phyloP scores from a whole-genome alignment of 164 flowering plant genomes.

The Amborella trichopoda region DNA sequence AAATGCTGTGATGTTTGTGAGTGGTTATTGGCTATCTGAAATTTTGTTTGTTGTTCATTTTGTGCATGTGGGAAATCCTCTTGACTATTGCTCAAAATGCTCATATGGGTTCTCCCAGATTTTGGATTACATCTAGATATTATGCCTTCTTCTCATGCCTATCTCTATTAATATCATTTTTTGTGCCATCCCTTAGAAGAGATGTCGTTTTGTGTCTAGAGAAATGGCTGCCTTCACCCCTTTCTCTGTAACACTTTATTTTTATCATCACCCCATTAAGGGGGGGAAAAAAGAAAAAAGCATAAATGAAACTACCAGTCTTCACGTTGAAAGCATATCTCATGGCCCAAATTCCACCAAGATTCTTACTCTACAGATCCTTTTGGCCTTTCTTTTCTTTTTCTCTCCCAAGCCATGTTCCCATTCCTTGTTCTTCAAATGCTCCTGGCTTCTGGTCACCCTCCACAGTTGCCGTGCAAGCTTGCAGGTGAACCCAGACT shows the following conservation, averaged over 20 bases:
- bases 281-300: too few species aligned
- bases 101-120: constrained; percentile 4
- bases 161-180: not conserved
- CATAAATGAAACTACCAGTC: constrained; percentile 8
- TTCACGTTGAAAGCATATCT: constrained; percentile 12
- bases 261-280: constrained; percentile 10
- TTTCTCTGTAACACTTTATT: too few species aligned
- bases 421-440: constrained; percentile 16
- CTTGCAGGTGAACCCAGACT: constrained; percentile 20
- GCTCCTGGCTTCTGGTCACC: constrained; percentile 23
- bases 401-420: constrained; percentile 11
- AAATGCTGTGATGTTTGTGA: too few species aligned
- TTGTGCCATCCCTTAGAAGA: not conserved
- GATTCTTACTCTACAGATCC: constrained; percentile 16
- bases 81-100: constrained; percentile 3
- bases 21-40: too few species aligned
- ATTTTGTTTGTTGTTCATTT: constrained; percentile 17
- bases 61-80: constrained; percentile 25
- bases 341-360: constrained; percentile 14
- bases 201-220: too few species aligned
- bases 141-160: constrained; percentile 13
- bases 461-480: constrained; percentile 26
- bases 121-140: constrained; percentile 10
- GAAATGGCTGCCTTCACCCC: too few species aligned
- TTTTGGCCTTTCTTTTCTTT: constrained; percentile 16